phyloP scores from a whole-genome alignment of 1,284 basidiomycete species.

The Boletus albobrunnescens region DNA sequence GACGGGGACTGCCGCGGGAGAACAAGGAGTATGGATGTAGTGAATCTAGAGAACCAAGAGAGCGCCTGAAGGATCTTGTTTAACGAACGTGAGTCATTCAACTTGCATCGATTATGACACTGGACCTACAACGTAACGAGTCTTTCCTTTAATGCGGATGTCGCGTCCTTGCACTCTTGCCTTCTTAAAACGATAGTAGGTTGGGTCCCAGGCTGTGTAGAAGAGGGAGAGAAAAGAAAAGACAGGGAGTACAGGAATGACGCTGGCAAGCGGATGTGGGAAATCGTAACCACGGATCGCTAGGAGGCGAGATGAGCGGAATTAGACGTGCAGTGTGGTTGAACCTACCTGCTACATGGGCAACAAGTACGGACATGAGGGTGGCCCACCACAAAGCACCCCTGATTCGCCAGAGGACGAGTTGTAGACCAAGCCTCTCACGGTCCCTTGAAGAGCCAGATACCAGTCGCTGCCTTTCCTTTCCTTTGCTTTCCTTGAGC shows the following conservation, averaged over 20 bases:
- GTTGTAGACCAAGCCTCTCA: conserved; percentile 41
- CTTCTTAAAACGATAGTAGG: conserved; percentile 54
- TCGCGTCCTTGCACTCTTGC: conserved; percentile 65
- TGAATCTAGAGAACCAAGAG: conserved; percentile 53
- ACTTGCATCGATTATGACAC: conserved; percentile 1
- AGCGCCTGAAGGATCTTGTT: conserved; percentile 54
- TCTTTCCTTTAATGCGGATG: conserved; percentile 60
- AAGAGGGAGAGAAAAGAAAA: conserved; percentile 52
- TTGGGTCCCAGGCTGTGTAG: conserved; percentile 77
- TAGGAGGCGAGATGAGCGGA: conserved; percentile 17
- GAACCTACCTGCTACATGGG: conserved; percentile 44
- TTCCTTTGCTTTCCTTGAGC: conserved; percentile 60
- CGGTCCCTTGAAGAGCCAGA: conserved; percentile 38
- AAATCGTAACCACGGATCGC: conserved; percentile 24
- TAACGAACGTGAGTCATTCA: conserved; percentile 6
- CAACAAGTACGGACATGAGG: conserved; percentile 41
- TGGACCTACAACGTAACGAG: conserved; percentile 54
- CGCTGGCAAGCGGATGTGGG: conserved; percentile 15
- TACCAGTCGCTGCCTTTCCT: conserved; percentile 46
- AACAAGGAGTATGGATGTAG: conserved; percentile 46
- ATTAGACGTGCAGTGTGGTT: conserved; percentile 7
- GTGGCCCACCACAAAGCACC: conserved; percentile 59
- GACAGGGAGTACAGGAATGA: conserved; percentile 40
- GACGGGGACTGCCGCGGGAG: conserved; percentile 41
- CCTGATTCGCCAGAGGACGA: conserved; percentile 58